Evolutionary conservation across 2,329 filamentous ascomycete species (phyloP).

Genomic region (Domatiomyces catenatus): DNA sequence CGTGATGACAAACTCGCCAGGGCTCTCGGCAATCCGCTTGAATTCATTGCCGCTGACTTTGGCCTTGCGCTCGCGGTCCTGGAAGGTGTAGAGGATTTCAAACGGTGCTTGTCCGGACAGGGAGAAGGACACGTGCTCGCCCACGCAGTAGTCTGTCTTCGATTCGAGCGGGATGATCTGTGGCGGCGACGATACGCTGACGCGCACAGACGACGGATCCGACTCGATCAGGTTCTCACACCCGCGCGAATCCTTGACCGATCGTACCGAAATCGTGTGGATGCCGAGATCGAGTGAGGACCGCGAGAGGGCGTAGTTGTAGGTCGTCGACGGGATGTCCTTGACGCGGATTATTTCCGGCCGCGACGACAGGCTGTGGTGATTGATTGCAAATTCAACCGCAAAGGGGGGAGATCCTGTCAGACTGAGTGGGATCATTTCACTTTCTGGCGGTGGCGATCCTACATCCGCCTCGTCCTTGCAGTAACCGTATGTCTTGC

Average conservation of each 20-base stretch:
- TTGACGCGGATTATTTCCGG: slow-evolving; percentile 70
- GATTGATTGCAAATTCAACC: slow-evolving; percentile 83
- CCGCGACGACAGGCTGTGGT: slow-evolving; percentile 57
- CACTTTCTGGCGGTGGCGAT: slow-evolving; percentile 52
- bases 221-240: slow-evolving; percentile 66
- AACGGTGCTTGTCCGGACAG: slow-evolving; percentile 85
- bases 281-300: slow-evolving; percentile 74
- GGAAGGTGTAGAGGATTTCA: slow-evolving; percentile 82
- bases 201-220: slow-evolving; percentile 62
- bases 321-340: slow-evolving; percentile 58
- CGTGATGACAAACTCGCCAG: slow-evolving; percentile 77
- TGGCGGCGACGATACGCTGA: slow-evolving; percentile 84
- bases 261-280: slow-evolving; percentile 75
- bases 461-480: slow-evolving; percentile 37
- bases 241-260: slow-evolving; percentile 72
- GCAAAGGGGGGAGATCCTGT: slow-evolving; percentile 76
- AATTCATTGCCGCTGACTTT: slow-evolving; percentile 52
- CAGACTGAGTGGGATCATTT: slow-evolving; percentile 73
- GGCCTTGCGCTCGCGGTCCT: slow-evolving; percentile 62
- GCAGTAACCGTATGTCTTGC: slow-evolving; percentile 92
- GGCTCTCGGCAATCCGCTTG: slow-evolving; percentile 79
- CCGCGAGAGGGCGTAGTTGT: slow-evolving; percentile 71
- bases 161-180: slow-evolving; percentile 78
- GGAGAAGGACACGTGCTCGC: slow-evolving; percentile 83
- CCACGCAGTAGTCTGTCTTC: slow-evolving; percentile 80